Base-by-base conservation (phyloP, 2,329 filamentous ascomycete species). In the Lasiodiplodia hormozganensis region DNA sequence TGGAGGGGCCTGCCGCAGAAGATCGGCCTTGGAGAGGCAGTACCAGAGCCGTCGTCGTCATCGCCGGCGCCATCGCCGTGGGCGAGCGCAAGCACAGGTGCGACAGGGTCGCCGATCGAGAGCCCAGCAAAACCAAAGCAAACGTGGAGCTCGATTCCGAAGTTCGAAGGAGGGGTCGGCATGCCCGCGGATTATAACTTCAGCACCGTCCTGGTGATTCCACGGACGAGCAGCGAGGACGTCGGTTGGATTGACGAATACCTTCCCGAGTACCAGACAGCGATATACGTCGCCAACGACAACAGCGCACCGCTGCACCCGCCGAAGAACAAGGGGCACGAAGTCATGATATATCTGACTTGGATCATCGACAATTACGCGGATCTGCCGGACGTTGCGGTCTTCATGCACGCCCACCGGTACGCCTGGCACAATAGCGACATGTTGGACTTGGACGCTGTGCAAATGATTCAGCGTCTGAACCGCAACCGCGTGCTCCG, bases 291-390 rank as follows among this genome's bases (percentile, higher is more conserved):
- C n/a, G 84, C 83, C 31, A 83, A 88, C 71, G 82, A 86, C 71
- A 77, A 78, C 6, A 75, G 73, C 1, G 84, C 84, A 3, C 74
- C 76, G 16, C 79, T 84, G 25, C 84, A 85, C 69, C 83, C 85
- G 1, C 85, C 85, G 0, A 81, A 83, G 68, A 86, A 87, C 73
- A 88, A 88, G 75, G 88, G 88, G 40, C 86, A 88, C 72, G 88
- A 90, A 77, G 87, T 86, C 40, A 85, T 88, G 78, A 84, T 88
- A 8, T 90, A 90, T 74, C 81, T 89, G 47, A 86, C 83, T 49
- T 89, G 88, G 76, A 84, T 90, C 72, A 84, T 88, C 72, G 86
- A 89, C 74, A 83, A 86, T 75, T 90, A 90, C 78, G 82, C 89
- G 70, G 73, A 81, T 3, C 82, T 90, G 4, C 84, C 87, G 2